These are phyloP conservation scores for Rhizopogon vesiculosus DNA, from an alignment of 768 basidiomycete species.

Conservation along the genomic window DNA sequence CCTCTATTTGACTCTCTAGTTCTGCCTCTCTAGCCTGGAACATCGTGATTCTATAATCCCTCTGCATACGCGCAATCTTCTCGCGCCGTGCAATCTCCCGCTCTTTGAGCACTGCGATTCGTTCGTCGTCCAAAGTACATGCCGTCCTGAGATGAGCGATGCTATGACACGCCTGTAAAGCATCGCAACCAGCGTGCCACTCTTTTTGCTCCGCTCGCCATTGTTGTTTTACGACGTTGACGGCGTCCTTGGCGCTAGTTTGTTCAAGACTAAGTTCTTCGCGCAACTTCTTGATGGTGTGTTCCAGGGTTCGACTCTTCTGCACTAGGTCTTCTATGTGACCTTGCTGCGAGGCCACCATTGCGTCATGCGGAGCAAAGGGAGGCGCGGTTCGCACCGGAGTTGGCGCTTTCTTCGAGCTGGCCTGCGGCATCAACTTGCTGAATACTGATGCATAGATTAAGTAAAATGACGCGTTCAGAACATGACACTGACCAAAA, in stretches of 20 bases:
- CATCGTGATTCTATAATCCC: constrained; percentile 64
- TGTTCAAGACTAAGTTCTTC: constrained; percentile 43
- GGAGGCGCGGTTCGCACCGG: constrained; percentile 2
- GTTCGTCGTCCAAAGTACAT: constrained; percentile 51
- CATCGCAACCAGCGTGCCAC: constrained; percentile 62
- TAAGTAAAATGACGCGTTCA: not conserved
- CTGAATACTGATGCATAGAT: not conserved
- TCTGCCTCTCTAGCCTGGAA: constrained; percentile 63
- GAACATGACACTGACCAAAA: not conserved
- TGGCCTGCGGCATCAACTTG: constrained; percentile 1
- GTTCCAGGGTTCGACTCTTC: constrained; percentile 60
- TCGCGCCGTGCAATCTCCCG: constrained; percentile 52
- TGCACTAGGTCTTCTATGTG: constrained; percentile 76
- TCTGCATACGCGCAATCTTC: constrained; percentile 52
- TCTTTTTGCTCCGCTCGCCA: constrained; percentile 50
- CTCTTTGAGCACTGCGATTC: constrained; percentile 45
- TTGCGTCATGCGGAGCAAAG: constrained; percentile 35
- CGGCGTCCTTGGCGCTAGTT: constrained; percentile 31
- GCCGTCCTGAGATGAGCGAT: constrained; percentile 58
- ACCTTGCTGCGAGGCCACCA: constrained; percentile 56
- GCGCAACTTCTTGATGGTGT: constrained; percentile 49
- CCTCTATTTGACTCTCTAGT: constrained; percentile 47
- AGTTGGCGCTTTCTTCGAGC: constrained; percentile 1
- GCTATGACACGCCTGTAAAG: constrained; percentile 57
- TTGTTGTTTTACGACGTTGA: constrained; percentile 25